These are phyloP conservation scores for Cardamine chenopodiifolia DNA, from an alignment of 345 rosid genomes.

Conservation along the genomic window DNA sequence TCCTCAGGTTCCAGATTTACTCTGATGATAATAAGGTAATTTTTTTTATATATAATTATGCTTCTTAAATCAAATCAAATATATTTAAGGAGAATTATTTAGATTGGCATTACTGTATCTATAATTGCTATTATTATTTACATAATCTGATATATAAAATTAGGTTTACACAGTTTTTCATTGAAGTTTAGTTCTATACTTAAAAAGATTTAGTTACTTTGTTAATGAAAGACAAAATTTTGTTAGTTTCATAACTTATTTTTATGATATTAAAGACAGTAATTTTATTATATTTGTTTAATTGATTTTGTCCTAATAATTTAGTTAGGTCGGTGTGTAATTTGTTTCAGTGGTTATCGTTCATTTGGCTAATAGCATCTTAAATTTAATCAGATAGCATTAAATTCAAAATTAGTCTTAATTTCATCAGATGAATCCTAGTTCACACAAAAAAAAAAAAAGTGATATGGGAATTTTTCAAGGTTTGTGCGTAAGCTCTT, in stretches of 20 bases:
- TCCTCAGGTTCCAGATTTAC: constrained; percentile 68
- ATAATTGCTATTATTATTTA: background rate
- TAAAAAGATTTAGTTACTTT: background rate
- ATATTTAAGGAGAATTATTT: background rate
- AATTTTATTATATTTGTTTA: background rate
- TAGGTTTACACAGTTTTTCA: background rate
- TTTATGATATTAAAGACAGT: background rate
- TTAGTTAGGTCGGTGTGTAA: background rate
- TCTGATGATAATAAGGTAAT: constrained; percentile 77
- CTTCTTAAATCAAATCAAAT: background rate
- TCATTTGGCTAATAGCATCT: background rate
- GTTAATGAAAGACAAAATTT: background rate
- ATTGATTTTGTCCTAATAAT: background rate
- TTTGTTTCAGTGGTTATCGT: background rate
- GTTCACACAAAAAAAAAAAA: background rate
- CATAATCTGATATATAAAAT: background rate
- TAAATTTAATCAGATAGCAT: background rate
- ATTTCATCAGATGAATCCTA: background rate
- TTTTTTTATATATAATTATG: background rate
- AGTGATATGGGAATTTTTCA: background rate
- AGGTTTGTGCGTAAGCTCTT: background rate
- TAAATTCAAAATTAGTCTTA: background rate
- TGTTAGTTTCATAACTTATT: background rate
- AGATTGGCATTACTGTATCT: background rate
- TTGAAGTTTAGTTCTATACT: background rate